Evolutionary conservation across 2,329 filamentous ascomycete genomes (phyloP).

Genomic region (Fusarium veterinarium): DNA sequence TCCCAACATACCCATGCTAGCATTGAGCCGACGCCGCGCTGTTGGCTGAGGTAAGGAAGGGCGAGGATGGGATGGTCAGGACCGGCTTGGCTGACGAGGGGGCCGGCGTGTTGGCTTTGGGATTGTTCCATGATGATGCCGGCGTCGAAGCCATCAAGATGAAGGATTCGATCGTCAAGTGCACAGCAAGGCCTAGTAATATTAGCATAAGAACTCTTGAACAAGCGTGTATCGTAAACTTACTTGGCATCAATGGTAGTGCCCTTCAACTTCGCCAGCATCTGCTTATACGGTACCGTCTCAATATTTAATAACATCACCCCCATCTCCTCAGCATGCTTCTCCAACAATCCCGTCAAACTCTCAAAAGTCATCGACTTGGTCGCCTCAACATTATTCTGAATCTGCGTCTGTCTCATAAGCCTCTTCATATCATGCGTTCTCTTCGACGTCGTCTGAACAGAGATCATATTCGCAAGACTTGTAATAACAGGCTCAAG

Average conservation of each 20-base stretch:
- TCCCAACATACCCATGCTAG: slow-evolving; percentile 26
- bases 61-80: slow-evolving; percentile 5
- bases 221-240: fast-evolving
- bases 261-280: neutral
- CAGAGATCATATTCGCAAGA: slow-evolving; percentile 18
- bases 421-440: slow-evolving; percentile 22
- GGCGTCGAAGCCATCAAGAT: slow-evolving; percentile 16
- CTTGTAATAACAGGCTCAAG: slow-evolving; percentile 8
- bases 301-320: slow-evolving; percentile 20
- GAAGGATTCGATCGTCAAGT: slow-evolving; percentile 1
- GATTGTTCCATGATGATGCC: slow-evolving; percentile 25
- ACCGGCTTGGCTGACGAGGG: neutral
- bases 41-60: slow-evolving; percentile 11
- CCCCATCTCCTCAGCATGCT: slow-evolving; percentile 14
- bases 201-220: fast-evolving
- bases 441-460: slow-evolving; percentile 20
- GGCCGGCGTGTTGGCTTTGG: slow-evolving; percentile 5
- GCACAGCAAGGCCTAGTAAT: neutral
- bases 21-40: slow-evolving; percentile 7
- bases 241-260: slow-evolving; percentile 5
- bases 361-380: slow-evolving; percentile 20
- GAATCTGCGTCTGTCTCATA: slow-evolving; percentile 8
- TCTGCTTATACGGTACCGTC: slow-evolving; percentile 3
- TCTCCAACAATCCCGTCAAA: neutral
- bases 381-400: slow-evolving; percentile 16